Base-by-base conservation (phyloP, 768 basidiomycete species). In the Calocera viscosa region DNA sequence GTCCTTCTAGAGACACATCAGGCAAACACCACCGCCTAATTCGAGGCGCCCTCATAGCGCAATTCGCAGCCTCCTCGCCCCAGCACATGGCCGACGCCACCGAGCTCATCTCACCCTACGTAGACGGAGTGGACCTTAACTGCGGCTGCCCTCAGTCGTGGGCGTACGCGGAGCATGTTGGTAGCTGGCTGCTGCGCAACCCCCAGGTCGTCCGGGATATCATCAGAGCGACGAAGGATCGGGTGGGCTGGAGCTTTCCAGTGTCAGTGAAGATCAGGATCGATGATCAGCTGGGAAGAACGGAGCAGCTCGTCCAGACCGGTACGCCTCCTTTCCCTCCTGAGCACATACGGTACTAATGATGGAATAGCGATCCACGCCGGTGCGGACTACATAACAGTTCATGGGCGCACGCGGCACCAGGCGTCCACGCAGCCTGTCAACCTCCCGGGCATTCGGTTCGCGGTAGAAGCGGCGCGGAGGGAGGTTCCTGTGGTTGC, bases 111-210 rank as follows among this genome's bases (percentile, higher is more conserved):
- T 68, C 72, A 22, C 77, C 77, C 0, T 80, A 76, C 49, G 78
- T 80, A 1, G 80, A 82, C 70, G 80, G 78, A 1, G 72, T 82
- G 24, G 81, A 82, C 68, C 68, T 82, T 30, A 82, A 82, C 66
- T 81, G 80, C 65, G 78, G 79, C 1, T 81, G 80, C 69, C 80
- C 80, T 1, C 80, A 80, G 53, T 68, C 69, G 24, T 80, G 80
- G 79, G 79, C 80, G 12, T 80, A 77, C 64, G 69, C 75, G 26
- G 78, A 79, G 69, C 78, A 78, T 0, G 77, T 82, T 33, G 81
- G 81, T 0, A 79, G 76, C 39, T 80, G 76, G 3, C 72, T 82
- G 0, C 72, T 82, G 0, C 71, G 81, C 0, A 76, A 81, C 67
- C 81, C 81, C 10, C 38, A 67, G 14, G 32, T 32, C 32, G 70